Conservation (phyloP, 495 filamentous ascomycete genomes). For the Penicillium bialowiezense region DNA sequence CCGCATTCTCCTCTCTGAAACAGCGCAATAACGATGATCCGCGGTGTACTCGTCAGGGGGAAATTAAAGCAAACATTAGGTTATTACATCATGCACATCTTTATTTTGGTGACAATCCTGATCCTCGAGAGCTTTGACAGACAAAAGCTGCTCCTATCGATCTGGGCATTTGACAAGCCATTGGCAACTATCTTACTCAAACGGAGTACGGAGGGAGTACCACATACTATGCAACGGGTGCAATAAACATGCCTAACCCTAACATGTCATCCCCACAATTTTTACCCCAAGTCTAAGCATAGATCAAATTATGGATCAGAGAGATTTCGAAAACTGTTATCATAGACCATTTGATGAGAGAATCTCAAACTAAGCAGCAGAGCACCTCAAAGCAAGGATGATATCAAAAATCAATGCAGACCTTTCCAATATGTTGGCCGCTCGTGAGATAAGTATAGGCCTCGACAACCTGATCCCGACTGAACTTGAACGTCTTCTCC, state of each 20-base stretch:
- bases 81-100: conserved; percentile 20
- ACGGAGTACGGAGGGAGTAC: too few species aligned
- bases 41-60: conserved; percentile 17
- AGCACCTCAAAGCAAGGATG: too few species aligned
- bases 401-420: background rate
- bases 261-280: background rate
- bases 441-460: conserved; percentile 14
- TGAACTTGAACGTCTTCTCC: conserved; percentile 54
- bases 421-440: background rate
- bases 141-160: too few species aligned
- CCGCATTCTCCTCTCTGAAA: conserved; percentile 16
- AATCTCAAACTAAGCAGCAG: too few species aligned
- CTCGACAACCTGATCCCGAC: conserved; percentile 44
- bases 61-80: conserved; percentile 4
- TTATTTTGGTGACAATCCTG: too few species aligned
- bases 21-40: conserved; percentile 19
- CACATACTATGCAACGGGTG: background rate
- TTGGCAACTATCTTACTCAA: too few species aligned
- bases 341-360: too few species aligned
- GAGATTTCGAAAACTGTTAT: too few species aligned
- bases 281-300: background rate
- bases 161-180: too few species aligned
- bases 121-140: too few species aligned
- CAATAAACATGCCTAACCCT: background rate
- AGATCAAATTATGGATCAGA: background rate